phyloP scores from a whole-genome alignment of 495 filamentous ascomycete species.

The Xylaria cubensis region DNA sequence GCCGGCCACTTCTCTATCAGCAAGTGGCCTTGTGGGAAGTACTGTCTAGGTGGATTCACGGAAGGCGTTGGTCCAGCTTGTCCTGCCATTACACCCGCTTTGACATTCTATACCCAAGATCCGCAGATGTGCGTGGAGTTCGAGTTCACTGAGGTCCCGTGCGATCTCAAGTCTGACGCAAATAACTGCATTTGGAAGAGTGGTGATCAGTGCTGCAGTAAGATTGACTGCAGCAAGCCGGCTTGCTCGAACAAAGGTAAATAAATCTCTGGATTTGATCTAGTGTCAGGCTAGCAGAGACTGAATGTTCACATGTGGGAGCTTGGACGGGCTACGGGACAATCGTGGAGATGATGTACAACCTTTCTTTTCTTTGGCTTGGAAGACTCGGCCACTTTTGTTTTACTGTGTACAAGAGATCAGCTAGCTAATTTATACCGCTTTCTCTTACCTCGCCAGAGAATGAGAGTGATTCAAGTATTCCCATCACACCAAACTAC shows the following conservation, averaged over 20 bases:
- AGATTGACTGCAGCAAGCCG: slow-evolving; percentile 1
- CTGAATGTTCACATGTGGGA: neutral
- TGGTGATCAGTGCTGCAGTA: slow-evolving; percentile 17
- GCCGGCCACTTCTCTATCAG: slow-evolving; percentile 26
- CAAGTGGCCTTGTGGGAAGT: slow-evolving; percentile 25
- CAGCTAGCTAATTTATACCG: slow-evolving; percentile 23
- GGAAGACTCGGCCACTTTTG: neutral
- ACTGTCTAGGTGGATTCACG: slow-evolving; percentile 23
- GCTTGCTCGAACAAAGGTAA: slow-evolving; percentile 19
- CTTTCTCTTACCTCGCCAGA: neutral
- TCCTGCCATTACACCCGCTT: neutral
- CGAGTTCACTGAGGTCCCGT: slow-evolving; percentile 23
- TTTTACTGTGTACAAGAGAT: slow-evolving; percentile 10
- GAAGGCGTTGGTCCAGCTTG: slow-evolving; percentile 24
- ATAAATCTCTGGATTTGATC: slow-evolving; percentile 18
- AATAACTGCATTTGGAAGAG: slow-evolving; percentile 25
- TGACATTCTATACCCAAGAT: slow-evolving; percentile 26
- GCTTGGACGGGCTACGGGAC: neutral
- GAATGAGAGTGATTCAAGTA: slow-evolving; percentile 5
- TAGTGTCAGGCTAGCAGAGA: neutral
- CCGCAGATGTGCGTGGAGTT: slow-evolving; percentile 29
- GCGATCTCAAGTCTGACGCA: slow-evolving; percentile 16
- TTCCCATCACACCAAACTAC: neutral
- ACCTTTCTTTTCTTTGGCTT: neutral
- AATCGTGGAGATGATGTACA: neutral